These are phyloP conservation scores for Daldinia grandis DNA, from an alignment of 495 filamentous ascomycete species.

Conservation along the genomic window DNA sequence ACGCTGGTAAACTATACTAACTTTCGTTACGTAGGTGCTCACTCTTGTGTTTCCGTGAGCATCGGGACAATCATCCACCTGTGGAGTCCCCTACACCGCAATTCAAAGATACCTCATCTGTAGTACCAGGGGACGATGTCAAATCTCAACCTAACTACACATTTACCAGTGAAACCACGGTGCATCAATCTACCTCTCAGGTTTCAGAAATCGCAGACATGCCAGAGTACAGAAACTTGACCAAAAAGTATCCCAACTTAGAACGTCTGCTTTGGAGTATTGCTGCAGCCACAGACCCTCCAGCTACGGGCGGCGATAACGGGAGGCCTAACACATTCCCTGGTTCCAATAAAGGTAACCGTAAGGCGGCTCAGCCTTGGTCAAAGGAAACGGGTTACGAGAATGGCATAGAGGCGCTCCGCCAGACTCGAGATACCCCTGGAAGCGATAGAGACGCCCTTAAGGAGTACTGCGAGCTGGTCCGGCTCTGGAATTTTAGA, in stretches of 20 bases:
- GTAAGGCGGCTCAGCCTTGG: conserved; percentile 38
- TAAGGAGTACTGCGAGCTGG: conserved; percentile 43
- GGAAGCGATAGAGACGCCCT: conserved; percentile 46
- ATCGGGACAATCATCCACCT: conserved; percentile 56
- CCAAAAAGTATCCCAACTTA: conserved; percentile 41
- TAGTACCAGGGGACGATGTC: neutral
- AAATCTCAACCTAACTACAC: neutral
- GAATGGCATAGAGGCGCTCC: conserved; percentile 39
- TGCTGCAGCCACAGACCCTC: conserved; percentile 44
- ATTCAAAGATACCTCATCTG: neutral
- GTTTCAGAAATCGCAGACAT: conserved; percentile 41
- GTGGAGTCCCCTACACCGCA: conserved; percentile 7
- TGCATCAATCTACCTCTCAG: neutral
- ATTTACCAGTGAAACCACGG: neutral
- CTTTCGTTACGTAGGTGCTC: conserved; percentile 66
- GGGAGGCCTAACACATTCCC: neutral
- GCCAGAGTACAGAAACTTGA: conserved; percentile 42
- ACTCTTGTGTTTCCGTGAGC: conserved; percentile 69
- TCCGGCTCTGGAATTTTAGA: conserved; percentile 31
- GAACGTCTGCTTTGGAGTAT: conserved; percentile 42
- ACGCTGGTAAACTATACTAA: conserved; percentile 1
- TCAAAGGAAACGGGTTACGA: conserved; percentile 40
- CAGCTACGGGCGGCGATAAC: conserved; percentile 6
- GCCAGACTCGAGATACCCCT: conserved; percentile 37
- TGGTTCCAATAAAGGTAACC: conserved; percentile 7